A percentile compares a stretch with the other conserved stretches of the same genome.
These are phyloP conservation scores for Planoprotostelium fungivorum DNA, from an alignment of 78 protist genomes.

Conservation along the genomic window DNA sequence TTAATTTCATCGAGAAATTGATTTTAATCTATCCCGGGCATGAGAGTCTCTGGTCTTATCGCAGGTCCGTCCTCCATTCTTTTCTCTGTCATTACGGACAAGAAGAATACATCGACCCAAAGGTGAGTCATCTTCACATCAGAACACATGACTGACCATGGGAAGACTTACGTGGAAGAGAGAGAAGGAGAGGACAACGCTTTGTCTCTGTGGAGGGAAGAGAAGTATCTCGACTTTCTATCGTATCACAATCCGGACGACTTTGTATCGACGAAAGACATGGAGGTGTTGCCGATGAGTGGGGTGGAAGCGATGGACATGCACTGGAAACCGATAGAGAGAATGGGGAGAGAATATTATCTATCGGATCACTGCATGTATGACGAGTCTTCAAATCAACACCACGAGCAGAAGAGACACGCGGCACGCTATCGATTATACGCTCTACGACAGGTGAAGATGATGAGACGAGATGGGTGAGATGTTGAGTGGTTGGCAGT, in stretches of 20 bases:
- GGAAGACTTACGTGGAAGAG: background rate
- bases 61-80: background rate
- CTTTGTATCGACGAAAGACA: background rate
- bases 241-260: background rate
- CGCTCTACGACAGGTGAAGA: background rate
- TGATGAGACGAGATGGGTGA: no score
- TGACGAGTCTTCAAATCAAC: background rate
- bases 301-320: background rate
- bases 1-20: background rate
- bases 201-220: background rate
- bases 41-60: background rate
- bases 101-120: background rate
- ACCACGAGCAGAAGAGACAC: background rate
- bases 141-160: background rate
- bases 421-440: background rate
- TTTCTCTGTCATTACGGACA: background rate
- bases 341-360: background rate
- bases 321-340: background rate
- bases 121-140: background rate
- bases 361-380: background rate
- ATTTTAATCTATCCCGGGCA: background rate
- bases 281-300: background rate
- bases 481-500: no score
- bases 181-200: background rate
- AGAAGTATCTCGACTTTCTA: background rate